Conservation (phyloP, 2,329 filamentous ascomycete species). For the Diaporthe helianthi region DNA sequence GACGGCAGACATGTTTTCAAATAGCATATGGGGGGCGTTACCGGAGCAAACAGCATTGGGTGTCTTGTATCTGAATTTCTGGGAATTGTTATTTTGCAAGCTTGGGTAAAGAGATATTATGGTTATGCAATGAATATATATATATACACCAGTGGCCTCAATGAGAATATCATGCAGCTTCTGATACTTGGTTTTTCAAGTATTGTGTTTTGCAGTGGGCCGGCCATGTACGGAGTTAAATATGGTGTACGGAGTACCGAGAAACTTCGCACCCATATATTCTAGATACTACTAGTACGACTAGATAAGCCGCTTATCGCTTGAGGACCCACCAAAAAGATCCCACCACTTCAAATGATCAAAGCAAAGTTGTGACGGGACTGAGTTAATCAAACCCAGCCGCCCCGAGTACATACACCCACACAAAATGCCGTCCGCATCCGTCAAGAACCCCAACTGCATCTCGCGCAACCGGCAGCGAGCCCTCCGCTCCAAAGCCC, state of each 20-base stretch:
- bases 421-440: slow-evolving; percentile 59
- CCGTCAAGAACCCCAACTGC: slow-evolving; percentile 65
- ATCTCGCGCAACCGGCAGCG: slow-evolving; percentile 60
- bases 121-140: background rate
- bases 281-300: no score
- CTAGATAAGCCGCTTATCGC: slow-evolving; percentile 24
- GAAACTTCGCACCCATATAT: no score
- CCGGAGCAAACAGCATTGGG: slow-evolving; percentile 24
- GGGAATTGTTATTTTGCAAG: slow-evolving; percentile 2
- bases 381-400: background rate
- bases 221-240: background rate
- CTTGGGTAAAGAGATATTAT: background rate
- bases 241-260: no score
- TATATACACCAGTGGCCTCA: background rate
- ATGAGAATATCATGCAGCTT: background rate
- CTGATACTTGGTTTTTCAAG: background rate
- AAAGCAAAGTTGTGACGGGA: no score
- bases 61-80: slow-evolving; percentile 4
- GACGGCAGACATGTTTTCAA: background rate
- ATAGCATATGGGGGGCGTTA: slow-evolving; percentile 33
- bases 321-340: slow-evolving; percentile 10
- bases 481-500: slow-evolving; percentile 53
- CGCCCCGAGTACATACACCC: background rate
- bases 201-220: background rate
- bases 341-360: slow-evolving; percentile 15